Conservation (phyloP, 176 grass and related monocot genomes). For the Echinochloa phyllopogon region DNA sequence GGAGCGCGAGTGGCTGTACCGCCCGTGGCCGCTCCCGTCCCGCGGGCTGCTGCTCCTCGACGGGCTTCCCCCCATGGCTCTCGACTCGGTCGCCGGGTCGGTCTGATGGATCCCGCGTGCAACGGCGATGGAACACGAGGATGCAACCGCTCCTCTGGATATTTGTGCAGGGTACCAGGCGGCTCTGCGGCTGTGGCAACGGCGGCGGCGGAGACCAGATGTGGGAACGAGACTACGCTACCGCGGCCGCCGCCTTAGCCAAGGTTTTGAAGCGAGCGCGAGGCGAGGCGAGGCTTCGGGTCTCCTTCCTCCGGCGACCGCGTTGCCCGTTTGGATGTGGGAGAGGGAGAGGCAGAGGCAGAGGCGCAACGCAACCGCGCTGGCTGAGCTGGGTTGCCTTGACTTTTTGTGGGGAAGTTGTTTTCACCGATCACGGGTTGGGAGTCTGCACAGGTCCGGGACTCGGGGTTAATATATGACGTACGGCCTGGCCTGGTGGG, state of each 20-base stretch:
- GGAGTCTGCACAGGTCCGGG: not conserved
- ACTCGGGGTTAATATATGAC: not conserved
- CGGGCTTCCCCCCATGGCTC: conserved; percentile 46
- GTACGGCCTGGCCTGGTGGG: not conserved
- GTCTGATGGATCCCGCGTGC: not conserved
- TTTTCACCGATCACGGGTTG: not conserved
- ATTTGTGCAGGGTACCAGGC: not conserved
- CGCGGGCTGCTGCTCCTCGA: conserved; percentile 48
- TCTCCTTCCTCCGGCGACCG: conserved; percentile 9
- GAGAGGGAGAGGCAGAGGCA: not conserved
- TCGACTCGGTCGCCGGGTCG: not conserved
- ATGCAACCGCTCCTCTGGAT: not conserved
- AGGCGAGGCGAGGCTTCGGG: conserved; percentile 1
- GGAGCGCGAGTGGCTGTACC: conserved; percentile 24
- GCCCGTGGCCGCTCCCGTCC: conserved; percentile 34
- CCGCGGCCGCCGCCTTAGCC: not conserved
- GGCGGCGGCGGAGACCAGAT: not conserved
- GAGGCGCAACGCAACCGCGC: not conserved
- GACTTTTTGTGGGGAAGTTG: not conserved
- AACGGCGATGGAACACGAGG: not conserved
- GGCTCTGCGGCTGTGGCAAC: not conserved
- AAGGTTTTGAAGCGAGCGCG: not conserved
- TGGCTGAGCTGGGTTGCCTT: not conserved
- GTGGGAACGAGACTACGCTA: not conserved
- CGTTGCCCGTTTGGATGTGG: not conserved